Conservation (phyloP, 371 early-diverging fungal species). For the Synchytrium microbalum region DNA sequence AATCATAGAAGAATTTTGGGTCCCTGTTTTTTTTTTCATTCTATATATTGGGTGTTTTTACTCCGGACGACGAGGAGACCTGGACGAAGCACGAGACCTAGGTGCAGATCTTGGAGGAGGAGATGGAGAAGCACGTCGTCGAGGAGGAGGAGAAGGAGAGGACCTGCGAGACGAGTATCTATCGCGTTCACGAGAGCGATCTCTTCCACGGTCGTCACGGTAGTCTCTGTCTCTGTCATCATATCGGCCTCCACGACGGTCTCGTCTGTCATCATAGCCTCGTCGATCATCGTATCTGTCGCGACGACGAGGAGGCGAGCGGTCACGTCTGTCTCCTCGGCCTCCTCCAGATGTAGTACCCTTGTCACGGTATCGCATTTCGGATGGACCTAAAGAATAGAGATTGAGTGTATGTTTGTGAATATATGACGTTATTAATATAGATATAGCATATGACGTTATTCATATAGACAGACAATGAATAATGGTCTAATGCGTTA, state of each 20-base stretch:
- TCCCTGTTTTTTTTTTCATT: too few relatives aligned
- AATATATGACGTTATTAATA: too few relatives aligned
- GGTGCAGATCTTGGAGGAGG: too few relatives aligned
- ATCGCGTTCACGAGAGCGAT: not conserved
- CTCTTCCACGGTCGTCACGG: not conserved
- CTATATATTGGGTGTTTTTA: too few relatives aligned
- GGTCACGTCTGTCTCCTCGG: too few relatives aligned
- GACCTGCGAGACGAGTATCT: too few relatives aligned
- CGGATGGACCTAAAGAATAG: not conserved
- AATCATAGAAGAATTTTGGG: too few relatives aligned
- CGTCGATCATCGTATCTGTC: not conserved
- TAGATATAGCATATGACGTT: too few relatives aligned
- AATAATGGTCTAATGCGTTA: conserved; percentile 4
- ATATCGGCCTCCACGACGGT: not conserved
- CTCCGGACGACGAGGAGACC: too few relatives aligned
- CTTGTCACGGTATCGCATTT: not conserved
- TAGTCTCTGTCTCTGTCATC: not conserved
- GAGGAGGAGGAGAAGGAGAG: too few relatives aligned
- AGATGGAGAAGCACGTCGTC: too few relatives aligned
- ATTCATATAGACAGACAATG: not conserved
- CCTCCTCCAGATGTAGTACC: not conserved
- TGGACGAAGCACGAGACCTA: too few relatives aligned
- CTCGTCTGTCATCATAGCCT: not conserved
- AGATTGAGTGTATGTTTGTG: not conserved
- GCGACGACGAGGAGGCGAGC: not conserved